A percentile compares a stretch with the other conserved stretches of the same genome.
phyloP scores from a whole-genome alignment of 352 stramenopile genomes.

The Phytophthora pisi region DNA sequence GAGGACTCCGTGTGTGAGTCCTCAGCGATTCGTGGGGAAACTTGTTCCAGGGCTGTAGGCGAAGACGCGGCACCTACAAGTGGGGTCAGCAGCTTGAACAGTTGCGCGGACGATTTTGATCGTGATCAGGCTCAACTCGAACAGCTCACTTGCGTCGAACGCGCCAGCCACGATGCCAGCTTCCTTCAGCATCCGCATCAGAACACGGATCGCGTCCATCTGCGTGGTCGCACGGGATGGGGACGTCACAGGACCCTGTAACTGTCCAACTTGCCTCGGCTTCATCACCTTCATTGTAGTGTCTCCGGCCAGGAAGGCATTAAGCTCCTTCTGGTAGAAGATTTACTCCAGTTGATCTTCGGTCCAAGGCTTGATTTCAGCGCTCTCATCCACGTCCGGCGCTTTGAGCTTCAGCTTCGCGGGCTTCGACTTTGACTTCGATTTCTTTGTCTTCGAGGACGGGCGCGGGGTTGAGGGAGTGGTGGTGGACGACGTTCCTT shows the following conservation, averaged over 20 bases:
- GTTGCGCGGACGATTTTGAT: background rate
- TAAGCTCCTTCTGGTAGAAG: background rate
- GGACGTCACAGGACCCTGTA: background rate
- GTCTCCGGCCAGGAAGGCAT: background rate
- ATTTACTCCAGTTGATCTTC: background rate
- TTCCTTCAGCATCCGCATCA: background rate
- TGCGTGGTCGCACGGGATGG: background rate
- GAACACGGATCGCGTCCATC: background rate
- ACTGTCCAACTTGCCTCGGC: background rate
- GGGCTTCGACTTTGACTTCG: background rate
- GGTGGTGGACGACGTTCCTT: background rate
- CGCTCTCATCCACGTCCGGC: background rate
- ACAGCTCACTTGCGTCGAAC: slow-evolving; percentile 1
- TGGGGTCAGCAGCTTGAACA: background rate
- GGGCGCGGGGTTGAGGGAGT: background rate
- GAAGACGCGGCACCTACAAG: background rate
- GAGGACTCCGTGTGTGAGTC: background rate
- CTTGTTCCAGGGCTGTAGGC: background rate
- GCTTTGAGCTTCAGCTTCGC: slow-evolving; percentile 2
- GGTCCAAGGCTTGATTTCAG: background rate
- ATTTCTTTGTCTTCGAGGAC: background rate
- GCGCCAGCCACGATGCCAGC: background rate
- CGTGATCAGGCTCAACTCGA: background rate
- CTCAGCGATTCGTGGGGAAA: background rate
- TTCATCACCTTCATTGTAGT: slow-evolving; percentile 1